phyloP scores from a whole-genome alignment of 2,329 filamentous ascomycete species.

The Fusarium sp. region DNA sequence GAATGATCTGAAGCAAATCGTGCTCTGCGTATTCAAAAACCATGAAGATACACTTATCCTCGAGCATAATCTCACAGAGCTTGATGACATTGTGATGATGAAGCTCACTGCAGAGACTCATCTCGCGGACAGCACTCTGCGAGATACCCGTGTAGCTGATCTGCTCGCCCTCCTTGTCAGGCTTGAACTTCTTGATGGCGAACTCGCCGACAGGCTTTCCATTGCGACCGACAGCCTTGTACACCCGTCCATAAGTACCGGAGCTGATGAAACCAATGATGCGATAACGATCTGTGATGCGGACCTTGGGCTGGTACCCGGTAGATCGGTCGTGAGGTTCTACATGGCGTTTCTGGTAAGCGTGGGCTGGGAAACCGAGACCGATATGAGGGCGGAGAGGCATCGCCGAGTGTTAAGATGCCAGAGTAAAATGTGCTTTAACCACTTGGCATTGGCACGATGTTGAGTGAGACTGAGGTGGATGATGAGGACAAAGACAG shows the following conservation, averaged over 20 bases:
- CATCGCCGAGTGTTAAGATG: conserved; percentile 43
- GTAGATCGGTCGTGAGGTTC: conserved; percentile 65
- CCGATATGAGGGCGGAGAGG: conserved; percentile 51
- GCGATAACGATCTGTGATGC: conserved; percentile 92
- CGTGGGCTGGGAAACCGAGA: conserved; percentile 43
- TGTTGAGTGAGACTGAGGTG: conserved; percentile 4
- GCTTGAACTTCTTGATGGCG: conserved; percentile 99
- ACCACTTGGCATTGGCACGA: conserved; percentile 40
- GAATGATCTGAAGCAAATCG: conserved; percentile 96
- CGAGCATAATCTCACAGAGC: conserved; percentile 93
- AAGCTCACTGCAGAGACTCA: conserved; percentile 95
- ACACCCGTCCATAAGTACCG: conserved; percentile 96
- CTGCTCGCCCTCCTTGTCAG: conserved; percentile 96
- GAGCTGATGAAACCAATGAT: conserved; percentile 98
- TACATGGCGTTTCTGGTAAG: conserved; percentile 53
- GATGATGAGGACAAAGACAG: neutral
- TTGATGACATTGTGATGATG: conserved; percentile 89
- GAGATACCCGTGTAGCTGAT: conserved; percentile 97
- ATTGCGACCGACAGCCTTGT: conserved; percentile 84
- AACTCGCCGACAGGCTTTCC: conserved; percentile 74
- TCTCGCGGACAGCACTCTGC: conserved; percentile 95
- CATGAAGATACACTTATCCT: conserved; percentile 99
- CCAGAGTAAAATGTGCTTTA: neutral
- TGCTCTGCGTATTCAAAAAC: conserved; percentile 99
- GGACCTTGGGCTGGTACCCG: conserved; percentile 79